phyloP scores from a whole-genome alignment of 352 stramenopile species.

The Pythium dissimile region DNA sequence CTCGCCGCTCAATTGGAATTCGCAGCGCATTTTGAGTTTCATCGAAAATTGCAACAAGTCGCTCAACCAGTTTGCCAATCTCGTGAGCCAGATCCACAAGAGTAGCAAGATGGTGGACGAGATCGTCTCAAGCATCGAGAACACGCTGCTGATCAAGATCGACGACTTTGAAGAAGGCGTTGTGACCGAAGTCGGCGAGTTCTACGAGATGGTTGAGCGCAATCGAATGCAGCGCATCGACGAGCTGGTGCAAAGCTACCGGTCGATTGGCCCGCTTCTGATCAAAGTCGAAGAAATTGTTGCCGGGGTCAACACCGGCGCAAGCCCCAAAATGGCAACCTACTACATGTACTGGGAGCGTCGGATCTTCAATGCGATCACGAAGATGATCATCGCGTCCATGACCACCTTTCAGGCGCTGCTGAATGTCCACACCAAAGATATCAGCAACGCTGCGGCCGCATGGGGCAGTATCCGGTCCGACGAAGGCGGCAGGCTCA shows the following conservation, averaged over 20 bases:
- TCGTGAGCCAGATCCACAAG: constrained; percentile 95
- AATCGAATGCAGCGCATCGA: constrained; percentile 91
- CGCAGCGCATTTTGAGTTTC: constrained; percentile 93
- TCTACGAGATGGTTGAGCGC: constrained; percentile 93
- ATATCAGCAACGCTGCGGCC: constrained; percentile 50
- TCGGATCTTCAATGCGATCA: constrained; percentile 95
- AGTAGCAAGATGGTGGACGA: constrained; percentile 94
- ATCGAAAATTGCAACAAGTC: constrained; percentile 93
- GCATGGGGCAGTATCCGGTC: constrained; percentile 42
- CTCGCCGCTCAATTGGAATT: constrained; percentile 96
- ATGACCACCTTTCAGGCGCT: constrained; percentile 94
- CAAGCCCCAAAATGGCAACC: constrained; percentile 85
- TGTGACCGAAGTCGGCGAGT: constrained; percentile 91
- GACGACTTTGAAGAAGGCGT: constrained; percentile 88
- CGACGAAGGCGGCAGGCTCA: constrained; percentile 68
- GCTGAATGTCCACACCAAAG: constrained; percentile 87
- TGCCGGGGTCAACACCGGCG: constrained; percentile 90
- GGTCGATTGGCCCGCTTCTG: constrained; percentile 89
- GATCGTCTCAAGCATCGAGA: constrained; percentile 89
- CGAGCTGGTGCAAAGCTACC: constrained; percentile 91
- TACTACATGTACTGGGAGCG: constrained; percentile 98
- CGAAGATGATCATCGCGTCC: constrained; percentile 94
- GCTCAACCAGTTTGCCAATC: constrained; percentile 91
- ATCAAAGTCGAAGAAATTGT: constrained; percentile 97
- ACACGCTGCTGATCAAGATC: constrained; percentile 91